phyloP scores from a whole-genome alignment of 306 rosid genomes.

The Castanea mollissima region DNA sequence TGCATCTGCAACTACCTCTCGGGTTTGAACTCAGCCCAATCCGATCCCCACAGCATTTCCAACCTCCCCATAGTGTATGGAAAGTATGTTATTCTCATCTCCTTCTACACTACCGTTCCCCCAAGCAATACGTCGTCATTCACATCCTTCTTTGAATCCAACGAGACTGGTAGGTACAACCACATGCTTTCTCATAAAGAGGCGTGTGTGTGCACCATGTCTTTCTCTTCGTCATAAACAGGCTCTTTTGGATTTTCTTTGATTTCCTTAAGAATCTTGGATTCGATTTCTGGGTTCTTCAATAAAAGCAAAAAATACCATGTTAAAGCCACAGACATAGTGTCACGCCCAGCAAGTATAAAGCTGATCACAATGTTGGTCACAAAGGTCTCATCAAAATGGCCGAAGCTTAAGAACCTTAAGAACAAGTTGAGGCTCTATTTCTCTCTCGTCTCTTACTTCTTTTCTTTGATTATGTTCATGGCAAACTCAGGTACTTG shows the following conservation, averaged over 20 bases:
- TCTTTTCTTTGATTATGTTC: constrained; percentile 43
- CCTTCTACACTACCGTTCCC: constrained; percentile 62
- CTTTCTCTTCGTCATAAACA: constrained; percentile 43
- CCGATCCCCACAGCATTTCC: constrained; percentile 59
- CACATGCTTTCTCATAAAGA: constrained; percentile 75
- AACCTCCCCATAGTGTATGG: constrained; percentile 60
- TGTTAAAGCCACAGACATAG: constrained; percentile 54
- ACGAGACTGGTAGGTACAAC: constrained; percentile 59
- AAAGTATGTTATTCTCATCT: constrained; percentile 50
- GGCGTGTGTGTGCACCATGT: constrained; percentile 64
- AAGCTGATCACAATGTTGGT: constrained; percentile 60
- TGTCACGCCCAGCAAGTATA: constrained; percentile 59
- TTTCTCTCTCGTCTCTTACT: constrained; percentile 7
- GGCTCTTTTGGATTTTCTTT: neutral
- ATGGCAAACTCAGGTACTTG: constrained; percentile 50
- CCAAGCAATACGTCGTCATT: constrained; percentile 58
- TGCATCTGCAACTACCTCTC: constrained; percentile 58
- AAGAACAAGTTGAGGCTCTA: constrained; percentile 35
- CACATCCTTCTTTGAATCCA: constrained; percentile 32
- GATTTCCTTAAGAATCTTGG: constrained; percentile 37
- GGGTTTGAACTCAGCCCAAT: constrained; percentile 60
- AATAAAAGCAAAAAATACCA: constrained; percentile 74
- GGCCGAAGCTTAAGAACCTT: constrained; percentile 48
- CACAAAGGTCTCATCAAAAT: constrained; percentile 48
- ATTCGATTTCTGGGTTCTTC: constrained; percentile 38